Percentiles rank a stretch among this genome's conserved stretches.
Evolutionary conservation across 768 basidiomycete species (phyloP).

Genomic region (Kwoniella bestiolae): DNA sequence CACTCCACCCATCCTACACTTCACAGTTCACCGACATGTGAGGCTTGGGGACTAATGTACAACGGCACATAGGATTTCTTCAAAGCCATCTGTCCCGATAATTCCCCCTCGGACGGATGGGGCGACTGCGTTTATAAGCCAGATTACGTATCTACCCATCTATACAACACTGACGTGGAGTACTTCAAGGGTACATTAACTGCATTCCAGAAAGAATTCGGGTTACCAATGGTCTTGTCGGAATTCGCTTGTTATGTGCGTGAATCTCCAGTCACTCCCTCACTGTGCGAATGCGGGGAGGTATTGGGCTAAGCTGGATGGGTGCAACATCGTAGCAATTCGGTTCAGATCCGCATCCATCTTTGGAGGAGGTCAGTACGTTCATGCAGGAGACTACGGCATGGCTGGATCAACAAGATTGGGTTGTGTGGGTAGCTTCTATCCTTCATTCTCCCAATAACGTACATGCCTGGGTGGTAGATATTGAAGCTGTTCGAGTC

Average conservation of each 20-base stretch:
- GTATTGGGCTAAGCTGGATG: neutral
- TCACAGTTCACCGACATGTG: no score
- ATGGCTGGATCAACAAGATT: constrained; percentile 32
- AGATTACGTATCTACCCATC: constrained; percentile 26
- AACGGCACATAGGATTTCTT: constrained; percentile 24
- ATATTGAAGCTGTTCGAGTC: neutral
- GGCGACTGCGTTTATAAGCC: constrained; percentile 23
- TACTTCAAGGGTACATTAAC: constrained; percentile 16
- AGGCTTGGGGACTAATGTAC: no score
- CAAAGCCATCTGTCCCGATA: constrained; percentile 25
- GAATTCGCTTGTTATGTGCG: constrained; percentile 35
- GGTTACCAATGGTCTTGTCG: constrained; percentile 24
- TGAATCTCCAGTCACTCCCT: neutral
- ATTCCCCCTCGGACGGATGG: constrained; percentile 4
- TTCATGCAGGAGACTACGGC: constrained; percentile 25
- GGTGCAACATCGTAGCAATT: neutral
- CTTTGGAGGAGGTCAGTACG: constrained; percentile 7
- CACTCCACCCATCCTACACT: no score
- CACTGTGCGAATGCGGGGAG: neutral
- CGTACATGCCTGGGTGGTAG: neutral
- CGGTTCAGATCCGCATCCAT: neutral
- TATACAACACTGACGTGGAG: constrained; percentile 21
- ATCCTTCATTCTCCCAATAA: no score
- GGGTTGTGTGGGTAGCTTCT: constrained; percentile 21
- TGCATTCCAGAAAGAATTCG: constrained; percentile 18